Evolutionary conservation across 371 early-diverging fungal species (phyloP).

Genomic region (Lichtheimia ramosa): DNA sequence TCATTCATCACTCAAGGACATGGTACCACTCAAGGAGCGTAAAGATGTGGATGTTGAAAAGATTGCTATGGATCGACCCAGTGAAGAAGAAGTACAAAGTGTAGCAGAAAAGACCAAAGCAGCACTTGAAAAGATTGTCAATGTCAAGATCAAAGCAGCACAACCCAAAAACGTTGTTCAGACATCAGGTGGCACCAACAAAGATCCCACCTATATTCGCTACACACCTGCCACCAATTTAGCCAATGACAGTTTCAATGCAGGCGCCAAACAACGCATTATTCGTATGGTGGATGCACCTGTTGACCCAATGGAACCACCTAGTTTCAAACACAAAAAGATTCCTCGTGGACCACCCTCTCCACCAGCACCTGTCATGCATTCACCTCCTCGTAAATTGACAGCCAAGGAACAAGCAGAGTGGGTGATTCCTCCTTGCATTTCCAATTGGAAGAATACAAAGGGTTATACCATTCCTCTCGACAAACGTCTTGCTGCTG

Average conservation of each 20-base stretch:
- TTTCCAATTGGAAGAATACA: constrained; percentile 98
- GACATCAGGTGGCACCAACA: constrained; percentile 51
- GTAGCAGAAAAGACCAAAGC: constrained; percentile 85
- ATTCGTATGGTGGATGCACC: constrained; percentile 95
- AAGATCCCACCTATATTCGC: constrained; percentile 81
- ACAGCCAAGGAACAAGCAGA: constrained; percentile 93
- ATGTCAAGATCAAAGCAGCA: constrained; percentile 71
- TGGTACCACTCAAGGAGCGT: constrained; percentile 77
- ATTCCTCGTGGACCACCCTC: constrained; percentile 87
- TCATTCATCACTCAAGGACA: constrained; percentile 82
- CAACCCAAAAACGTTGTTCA: constrained; percentile 65
- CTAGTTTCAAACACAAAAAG: constrained; percentile 89
- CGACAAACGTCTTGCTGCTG: constrained; percentile 96
- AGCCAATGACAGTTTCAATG: constrained; percentile 59
- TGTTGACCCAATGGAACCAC: constrained; percentile 95
- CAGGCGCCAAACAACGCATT: constrained; percentile 78
- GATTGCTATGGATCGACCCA: constrained; percentile 74
- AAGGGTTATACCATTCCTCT: constrained; percentile 98
- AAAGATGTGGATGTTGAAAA: constrained; percentile 73
- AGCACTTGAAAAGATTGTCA: constrained; percentile 90
- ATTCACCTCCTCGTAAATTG: constrained; percentile 95
- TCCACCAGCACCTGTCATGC: constrained; percentile 96
- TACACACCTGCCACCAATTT: constrained; percentile 84
- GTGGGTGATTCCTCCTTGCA: constrained; percentile 97
- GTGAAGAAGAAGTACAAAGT: constrained; percentile 74